These are phyloP conservation scores for Ophiostoma quercus DNA, from an alignment of 2,329 filamentous ascomycete genomes.

Conservation along the genomic window DNA sequence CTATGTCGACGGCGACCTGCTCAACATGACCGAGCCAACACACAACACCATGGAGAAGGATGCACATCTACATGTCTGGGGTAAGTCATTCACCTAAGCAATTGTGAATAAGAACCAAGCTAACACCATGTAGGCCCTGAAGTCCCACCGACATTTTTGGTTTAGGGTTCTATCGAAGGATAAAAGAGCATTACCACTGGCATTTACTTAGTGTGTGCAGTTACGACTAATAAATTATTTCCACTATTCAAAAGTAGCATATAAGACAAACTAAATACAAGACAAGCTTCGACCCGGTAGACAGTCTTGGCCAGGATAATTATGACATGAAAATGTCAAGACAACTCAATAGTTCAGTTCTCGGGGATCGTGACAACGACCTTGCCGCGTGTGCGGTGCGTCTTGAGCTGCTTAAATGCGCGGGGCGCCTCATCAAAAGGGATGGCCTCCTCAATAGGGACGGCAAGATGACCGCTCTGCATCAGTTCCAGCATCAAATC, in stretches of 20 bases:
- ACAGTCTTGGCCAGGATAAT: neutral
- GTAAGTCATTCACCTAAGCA: conserved; percentile 25
- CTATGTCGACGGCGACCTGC: conserved; percentile 65
- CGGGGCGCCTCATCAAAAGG: conserved; percentile 28
- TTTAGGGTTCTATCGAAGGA: neutral
- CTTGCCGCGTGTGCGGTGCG: conserved; percentile 28
- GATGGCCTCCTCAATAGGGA: conserved; percentile 29
- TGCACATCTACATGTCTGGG: conserved; percentile 45
- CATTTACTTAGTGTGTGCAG: neutral
- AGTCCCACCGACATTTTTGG: conserved; percentile 25
- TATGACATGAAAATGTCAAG: neutral
- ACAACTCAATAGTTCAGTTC: neutral
- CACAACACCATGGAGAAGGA: conserved; percentile 39
- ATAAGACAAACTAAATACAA: neutral
- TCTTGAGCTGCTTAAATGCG: conserved; percentile 29
- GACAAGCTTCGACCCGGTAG: neutral
- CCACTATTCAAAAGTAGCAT: neutral
- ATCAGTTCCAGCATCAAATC: conserved; percentile 29
- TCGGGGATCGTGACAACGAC: conserved; percentile 29
- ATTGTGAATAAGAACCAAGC: neutral
- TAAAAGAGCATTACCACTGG: neutral
- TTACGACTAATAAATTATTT: neutral
- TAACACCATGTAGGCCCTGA: conserved; percentile 23
- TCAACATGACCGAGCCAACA: conserved; percentile 50
- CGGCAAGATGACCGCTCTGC: conserved; percentile 29